Base-by-base conservation (phyloP, 257 asterid genomes). In the Solanum bukasovii region DNA sequence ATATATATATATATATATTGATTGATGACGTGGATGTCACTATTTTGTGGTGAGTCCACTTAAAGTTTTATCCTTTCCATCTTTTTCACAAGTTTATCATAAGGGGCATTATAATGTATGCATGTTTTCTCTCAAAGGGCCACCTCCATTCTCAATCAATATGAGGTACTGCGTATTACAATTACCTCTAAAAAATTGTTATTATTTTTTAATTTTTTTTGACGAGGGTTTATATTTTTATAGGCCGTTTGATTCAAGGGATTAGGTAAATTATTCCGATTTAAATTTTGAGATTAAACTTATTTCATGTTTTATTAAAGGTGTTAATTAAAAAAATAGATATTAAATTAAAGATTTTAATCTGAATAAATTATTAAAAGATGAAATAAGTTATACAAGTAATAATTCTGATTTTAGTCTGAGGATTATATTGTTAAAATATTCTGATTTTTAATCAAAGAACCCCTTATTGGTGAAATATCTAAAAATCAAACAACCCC, bases 1-100 rank as follows among this genome's bases (percentile, higher is more conserved):
- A 46, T 6, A 40, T 44, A 44, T 46, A 46, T 6, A 52, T 5
- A 12, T 13, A 46, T 46, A 46, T 46, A 35, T 35, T 35, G 3
- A 49, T 3, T 27, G 75, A 33, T 87, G 93, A 88, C 87, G 91
- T 90, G 93, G 93, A 87, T n/a, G 68, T 83, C 93, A 89, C 91
- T 68, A 72, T 73, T 77, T 77, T 73, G 70, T 88, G 88, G 88
- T 27, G 87, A 67, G 40, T 20, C 89, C 89, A 90, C 87, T 82
- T 70, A 79, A 85, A 40, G 23, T 72, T 84, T 86, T 61, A 75
- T 77, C 23, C 83, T 38, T 42, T 21, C 38, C 37, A 27, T 79
- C 68, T 5, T 23, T 31, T 65, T 78, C 52, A 67, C 63, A 84
- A 87, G 67, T 65, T 23, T 83, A 83, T 56, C 13, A 35, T 42